Evolutionary conservation across 2,329 filamentous ascomycete species (phyloP), one percentile per base, ranked within the genome.

Genomic region (Ophiocordyceps sinensis): DNA sequence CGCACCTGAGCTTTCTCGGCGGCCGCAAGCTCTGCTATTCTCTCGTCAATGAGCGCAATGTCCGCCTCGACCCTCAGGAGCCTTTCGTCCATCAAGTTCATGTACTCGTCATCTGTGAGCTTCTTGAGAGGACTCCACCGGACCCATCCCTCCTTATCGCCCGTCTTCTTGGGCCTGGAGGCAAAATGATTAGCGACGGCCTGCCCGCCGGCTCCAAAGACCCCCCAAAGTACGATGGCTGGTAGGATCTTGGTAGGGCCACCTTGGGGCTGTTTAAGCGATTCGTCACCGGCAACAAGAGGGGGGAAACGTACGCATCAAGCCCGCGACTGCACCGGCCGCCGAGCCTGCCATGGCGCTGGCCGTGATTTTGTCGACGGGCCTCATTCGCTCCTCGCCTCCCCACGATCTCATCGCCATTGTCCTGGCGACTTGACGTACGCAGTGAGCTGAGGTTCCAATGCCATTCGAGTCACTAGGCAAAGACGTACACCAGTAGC

Each of bases 21-120:
- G 4, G 44, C 43, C 41, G 50, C 47, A 17, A 67, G 40, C 36
- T 61, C 57, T 2, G 55, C 71, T 49, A 91, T 84, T 52, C 76
- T 77, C 41, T 89, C 85, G 51, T 91, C 83, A 30, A 89, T 67
- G 5, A 91, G 58, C 0, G 83, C 78, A 57, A 91, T 86, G 45
- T 89, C 82, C 1, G 75, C 82, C 48, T 91, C 80, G 3, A 89
- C 63, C 46, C 67, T 71, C 23, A 89, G 56, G 34, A 86, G 62
- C 60, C 80, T 85, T 56, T 88, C 82, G 28, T 70, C 66, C 52
- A 91, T 65, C 62, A 86, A 77, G 1, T 70, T 62, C 44, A 73
- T 71, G 53, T 91, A 91, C 50, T 91, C 78, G 23, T 80, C 70
- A 49, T 91, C 79, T 0, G 75, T 76, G 23, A 91, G 62, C 12